phyloP scores from a whole-genome alignment of 2,329 filamentous ascomycete species.

The Zymoseptoria passerinii region DNA sequence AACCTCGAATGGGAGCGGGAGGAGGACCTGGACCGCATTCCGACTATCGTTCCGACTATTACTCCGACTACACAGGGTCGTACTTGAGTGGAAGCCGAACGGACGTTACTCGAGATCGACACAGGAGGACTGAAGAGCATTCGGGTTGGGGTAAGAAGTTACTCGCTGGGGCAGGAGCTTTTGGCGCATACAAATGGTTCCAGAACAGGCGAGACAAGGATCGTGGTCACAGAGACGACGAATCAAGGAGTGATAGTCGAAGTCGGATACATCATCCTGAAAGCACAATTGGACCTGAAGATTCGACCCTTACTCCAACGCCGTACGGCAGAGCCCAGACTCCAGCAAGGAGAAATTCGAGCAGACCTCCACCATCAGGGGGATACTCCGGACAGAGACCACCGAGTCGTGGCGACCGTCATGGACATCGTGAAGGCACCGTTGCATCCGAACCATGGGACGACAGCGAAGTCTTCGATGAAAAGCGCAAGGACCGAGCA shows the following conservation, averaged over 20 bases:
- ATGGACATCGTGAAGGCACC: conserved; percentile 10
- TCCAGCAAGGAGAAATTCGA: conserved; percentile 1
- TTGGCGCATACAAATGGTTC: conserved; percentile 51
- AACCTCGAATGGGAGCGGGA: conserved; percentile 30
- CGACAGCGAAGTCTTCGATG: conserved; percentile 19
- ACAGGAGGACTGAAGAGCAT: conserved; percentile 13
- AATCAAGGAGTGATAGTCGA: not conserved
- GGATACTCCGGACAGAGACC: conserved; percentile 7
- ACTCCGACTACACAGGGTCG: conserved; percentile 23
- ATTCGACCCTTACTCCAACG: not conserved
- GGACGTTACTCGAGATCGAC: conserved; percentile 40
- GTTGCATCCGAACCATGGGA: conserved; percentile 25
- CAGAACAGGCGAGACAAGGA: conserved; percentile 35
- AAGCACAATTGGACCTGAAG: conserved; percentile 11
- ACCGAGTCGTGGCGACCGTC: conserved; percentile 6
- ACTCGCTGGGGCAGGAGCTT: conserved; percentile 47
- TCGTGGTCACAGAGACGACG: conserved; percentile 14
- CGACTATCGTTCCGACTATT: conserved; percentile 18
- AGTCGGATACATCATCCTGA: conserved; percentile 5
- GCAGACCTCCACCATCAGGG: conserved; percentile 7
- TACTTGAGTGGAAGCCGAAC: conserved; percentile 44
- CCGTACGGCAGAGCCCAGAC: not conserved
- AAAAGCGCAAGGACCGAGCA: conserved; percentile 33
- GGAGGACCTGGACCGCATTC: conserved; percentile 7
- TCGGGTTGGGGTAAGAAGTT: conserved; percentile 37